Evolutionary conservation across 2,329 filamentous ascomycete species (phyloP), one percentile per base, ranked within the genome.

Genomic region (Exophiala viscosa): DNA sequence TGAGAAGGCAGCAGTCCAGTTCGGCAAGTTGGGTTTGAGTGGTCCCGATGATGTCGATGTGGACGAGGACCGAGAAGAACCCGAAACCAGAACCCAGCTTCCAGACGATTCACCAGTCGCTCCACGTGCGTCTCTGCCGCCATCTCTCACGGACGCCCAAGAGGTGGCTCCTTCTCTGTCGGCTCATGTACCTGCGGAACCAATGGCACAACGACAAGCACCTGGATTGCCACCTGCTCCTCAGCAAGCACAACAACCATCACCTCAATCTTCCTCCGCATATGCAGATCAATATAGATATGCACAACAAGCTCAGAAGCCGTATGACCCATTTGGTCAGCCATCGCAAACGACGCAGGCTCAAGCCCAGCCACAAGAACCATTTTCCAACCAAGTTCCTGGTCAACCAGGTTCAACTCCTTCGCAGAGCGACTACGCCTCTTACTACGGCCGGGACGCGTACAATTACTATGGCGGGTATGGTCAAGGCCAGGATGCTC

Each of bases 21-120:
- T 99, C 69, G 93, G 93, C 59, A 95, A 91, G 69, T 89, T 99
- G 78, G 95, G 87, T 66, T 72, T 99, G 65, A 91, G 88, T 67
- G 90, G 85, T 48, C 81, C 82, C 55, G 87, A 91, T 44, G 87
- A 90, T 48, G 69, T 76, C 23, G 91, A 96, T 65, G 88, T 96
- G 58, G 93, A 97, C 66, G 90, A 92, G 59, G 90, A 96, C 66
- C 84, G 91, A 58, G 93, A 99, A 74, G 90, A 97, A 70, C 85
- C 92, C 36, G 92, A 97, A 77, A 97, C 93, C 50, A 86, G 92
- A 65, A 85, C 89, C 60, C 92, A 96, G 67, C 90, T 92, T 58
- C 92, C 92, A 23, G 89, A 92, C 61, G 91, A 96, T 67, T 96
- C 93, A 14, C 93, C 93, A 33, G 83, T 92, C 57, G 81, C 89